These are phyloP conservation scores for Mycosphaerella arachidis DNA, from an alignment of 2,329 filamentous ascomycete species.

Conservation along the genomic window DNA sequence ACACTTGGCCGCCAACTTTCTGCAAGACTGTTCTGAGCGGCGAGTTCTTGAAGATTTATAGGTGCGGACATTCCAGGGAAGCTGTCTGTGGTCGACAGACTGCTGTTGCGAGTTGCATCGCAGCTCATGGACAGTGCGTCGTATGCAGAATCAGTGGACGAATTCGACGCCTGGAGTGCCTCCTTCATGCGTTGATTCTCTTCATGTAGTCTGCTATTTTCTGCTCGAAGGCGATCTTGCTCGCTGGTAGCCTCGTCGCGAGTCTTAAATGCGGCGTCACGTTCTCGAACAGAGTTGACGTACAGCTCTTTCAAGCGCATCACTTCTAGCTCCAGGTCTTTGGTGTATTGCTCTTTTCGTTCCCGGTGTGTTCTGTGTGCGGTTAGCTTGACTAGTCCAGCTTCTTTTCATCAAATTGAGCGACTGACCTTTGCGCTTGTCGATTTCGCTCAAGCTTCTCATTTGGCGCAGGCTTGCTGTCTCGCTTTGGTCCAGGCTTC, in stretches of 20 bases:
- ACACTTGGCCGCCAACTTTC: constrained; percentile 2
- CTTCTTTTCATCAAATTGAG: not conserved
- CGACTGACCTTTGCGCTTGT: constrained; percentile 21
- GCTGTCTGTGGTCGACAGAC: constrained; percentile 16
- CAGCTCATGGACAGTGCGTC: constrained; percentile 16
- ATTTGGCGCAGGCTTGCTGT: constrained; percentile 20
- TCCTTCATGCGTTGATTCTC: constrained; percentile 14
- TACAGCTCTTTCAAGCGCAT: constrained; percentile 22
- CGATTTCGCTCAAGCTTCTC: constrained; percentile 23
- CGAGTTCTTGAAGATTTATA: constrained; percentile 8
- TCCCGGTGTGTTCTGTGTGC: constrained; percentile 20
- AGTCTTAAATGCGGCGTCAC: constrained; percentile 13
- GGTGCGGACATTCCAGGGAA: constrained; percentile 13
- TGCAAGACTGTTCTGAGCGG: constrained; percentile 5
- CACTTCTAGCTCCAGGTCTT: constrained; percentile 22
- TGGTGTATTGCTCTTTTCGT: constrained; percentile 24
- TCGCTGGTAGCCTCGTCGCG: constrained; percentile 15
- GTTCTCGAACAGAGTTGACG: constrained; percentile 14
- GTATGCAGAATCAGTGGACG: constrained; percentile 20
- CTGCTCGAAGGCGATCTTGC: constrained; percentile 10
- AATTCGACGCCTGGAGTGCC: constrained; percentile 9
- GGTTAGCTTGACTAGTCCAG: not conserved
- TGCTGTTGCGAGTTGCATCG: constrained; percentile 18
- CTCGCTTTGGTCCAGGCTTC: constrained; percentile 23
- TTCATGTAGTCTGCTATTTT: constrained; percentile 7